Evolutionary conservation across 2,329 filamentous ascomycete genomes (phyloP).

Genomic region (Penicillium polonicum): DNA sequence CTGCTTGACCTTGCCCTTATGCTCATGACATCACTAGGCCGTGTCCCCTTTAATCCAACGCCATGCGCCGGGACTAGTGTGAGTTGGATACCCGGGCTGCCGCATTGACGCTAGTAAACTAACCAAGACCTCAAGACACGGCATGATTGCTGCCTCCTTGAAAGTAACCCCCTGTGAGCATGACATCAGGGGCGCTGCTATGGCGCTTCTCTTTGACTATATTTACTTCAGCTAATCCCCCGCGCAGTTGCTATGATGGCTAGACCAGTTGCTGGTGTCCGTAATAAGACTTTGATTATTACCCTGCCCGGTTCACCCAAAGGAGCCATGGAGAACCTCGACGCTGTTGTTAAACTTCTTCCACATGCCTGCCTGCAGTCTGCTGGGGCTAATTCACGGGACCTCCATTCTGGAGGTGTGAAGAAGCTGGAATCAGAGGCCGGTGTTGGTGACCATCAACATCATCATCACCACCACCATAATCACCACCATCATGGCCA

Average conservation of each 20-base stretch:
- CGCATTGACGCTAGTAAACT: constrained; percentile 7
- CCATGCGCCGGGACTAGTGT: constrained; percentile 82
- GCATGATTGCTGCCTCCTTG: constrained; percentile 83
- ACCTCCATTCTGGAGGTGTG: constrained; percentile 75
- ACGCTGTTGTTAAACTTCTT: constrained; percentile 82
- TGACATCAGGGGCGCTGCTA: constrained; percentile 13
- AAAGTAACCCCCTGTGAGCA: constrained; percentile 81
- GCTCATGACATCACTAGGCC: constrained; percentile 55
- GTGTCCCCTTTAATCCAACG: constrained; percentile 77
- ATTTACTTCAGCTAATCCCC: constrained; percentile 24
- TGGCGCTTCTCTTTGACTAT: constrained; percentile 8
- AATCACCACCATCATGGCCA: constrained; percentile 55
- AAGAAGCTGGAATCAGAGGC: constrained; percentile 83
- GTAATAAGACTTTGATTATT: constrained; percentile 76
- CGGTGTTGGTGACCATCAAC: constrained; percentile 52
- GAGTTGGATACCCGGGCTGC: constrained; percentile 33
- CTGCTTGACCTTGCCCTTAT: constrained; percentile 2
- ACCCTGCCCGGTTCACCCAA: constrained; percentile 95
- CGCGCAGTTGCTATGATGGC: constrained; percentile 89
- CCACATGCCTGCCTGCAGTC: constrained; percentile 94
- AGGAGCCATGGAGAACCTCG: constrained; percentile 88
- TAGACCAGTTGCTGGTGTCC: constrained; percentile 82
- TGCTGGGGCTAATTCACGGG: constrained; percentile 75
- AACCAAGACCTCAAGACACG: constrained; percentile 58
- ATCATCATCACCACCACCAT: constrained; percentile 38